Evolutionary conservation across 345 rosid species (phyloP).

Genomic region (Euclidium syriacum): DNA sequence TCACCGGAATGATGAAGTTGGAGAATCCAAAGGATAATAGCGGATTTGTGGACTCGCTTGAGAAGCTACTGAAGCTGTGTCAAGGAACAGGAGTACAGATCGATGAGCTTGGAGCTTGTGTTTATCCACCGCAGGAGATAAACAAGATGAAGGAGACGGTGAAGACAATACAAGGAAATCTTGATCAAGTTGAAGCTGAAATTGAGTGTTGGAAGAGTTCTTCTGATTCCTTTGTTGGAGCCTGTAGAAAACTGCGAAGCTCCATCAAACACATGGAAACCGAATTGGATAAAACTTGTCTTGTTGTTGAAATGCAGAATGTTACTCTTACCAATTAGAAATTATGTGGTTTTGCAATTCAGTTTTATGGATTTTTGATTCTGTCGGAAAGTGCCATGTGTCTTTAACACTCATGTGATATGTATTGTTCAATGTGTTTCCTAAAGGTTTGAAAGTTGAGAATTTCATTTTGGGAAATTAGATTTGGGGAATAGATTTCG

Average conservation of each 20-base stretch:
- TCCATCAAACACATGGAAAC: slow-evolving; percentile 42
- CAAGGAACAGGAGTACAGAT: slow-evolving; percentile 57
- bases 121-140: slow-evolving; percentile 85
- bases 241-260: slow-evolving; percentile 42
- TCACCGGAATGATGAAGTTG: slow-evolving; percentile 62
- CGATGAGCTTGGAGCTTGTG: slow-evolving; percentile 79
- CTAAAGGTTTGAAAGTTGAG: background rate
- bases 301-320: slow-evolving; percentile 45
- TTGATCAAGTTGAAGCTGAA: slow-evolving; percentile 37
- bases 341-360: background rate
- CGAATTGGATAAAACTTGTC: slow-evolving; percentile 30
- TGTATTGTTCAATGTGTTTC: background rate
- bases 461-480: slow-evolving; percentile 1
- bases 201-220: slow-evolving; percentile 39
- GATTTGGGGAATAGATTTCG: slow-evolving; percentile 1
- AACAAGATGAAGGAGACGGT: slow-evolving; percentile 39
- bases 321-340: slow-evolving; percentile 37
- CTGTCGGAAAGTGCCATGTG: background rate
- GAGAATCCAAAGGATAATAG: slow-evolving; percentile 49
- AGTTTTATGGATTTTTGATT: background rate
- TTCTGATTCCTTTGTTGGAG: slow-evolving; percentile 44
- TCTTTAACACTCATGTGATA: slow-evolving; percentile 8
- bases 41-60: slow-evolving; percentile 58
- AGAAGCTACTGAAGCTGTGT: slow-evolving; percentile 62
- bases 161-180: slow-evolving; percentile 34